phyloP scores from a whole-genome alignment of 768 basidiomycete species.

The Boletus vermiculosoides region DNA sequence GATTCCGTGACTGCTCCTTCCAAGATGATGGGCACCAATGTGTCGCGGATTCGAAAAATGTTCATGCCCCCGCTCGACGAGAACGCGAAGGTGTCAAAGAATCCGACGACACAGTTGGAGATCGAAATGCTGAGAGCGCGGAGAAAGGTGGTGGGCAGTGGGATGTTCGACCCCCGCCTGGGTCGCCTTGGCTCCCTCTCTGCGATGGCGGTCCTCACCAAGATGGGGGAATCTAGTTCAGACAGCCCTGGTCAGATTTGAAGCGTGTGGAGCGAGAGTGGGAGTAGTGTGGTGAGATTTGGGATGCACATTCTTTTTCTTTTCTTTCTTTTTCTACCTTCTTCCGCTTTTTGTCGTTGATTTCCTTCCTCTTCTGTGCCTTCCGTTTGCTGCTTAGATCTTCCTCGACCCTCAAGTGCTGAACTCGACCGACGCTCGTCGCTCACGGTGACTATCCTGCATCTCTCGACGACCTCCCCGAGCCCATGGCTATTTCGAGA shows the following conservation, averaged over 20 bases:
- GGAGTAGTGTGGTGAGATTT: background rate
- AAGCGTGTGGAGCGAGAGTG: background rate
- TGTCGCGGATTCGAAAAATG: background rate
- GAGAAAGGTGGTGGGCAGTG: constrained; percentile 1
- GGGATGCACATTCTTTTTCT: background rate
- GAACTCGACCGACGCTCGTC: background rate
- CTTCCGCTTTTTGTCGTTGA: background rate
- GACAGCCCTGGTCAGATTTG: background rate
- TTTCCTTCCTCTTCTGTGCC: background rate
- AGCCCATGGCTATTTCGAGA: background rate
- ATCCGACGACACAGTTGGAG: constrained; percentile 4
- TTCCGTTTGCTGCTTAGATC: background rate
- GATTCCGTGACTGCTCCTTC: background rate
- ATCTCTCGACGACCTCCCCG: background rate
- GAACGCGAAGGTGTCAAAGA: background rate
- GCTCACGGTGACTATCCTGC: background rate
- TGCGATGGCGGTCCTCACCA: background rate
- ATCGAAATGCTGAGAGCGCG: constrained; percentile 6
- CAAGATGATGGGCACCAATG: background rate
- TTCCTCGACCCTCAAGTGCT: background rate
- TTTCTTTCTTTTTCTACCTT: background rate
- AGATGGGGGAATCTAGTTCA: background rate
- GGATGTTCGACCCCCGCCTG: background rate
- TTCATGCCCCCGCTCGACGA: constrained; percentile 7
- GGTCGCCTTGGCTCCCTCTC: background rate